phyloP scores from a whole-genome alignment of 176 grass and related monocot species.

The Aegilops tauschii region DNA sequence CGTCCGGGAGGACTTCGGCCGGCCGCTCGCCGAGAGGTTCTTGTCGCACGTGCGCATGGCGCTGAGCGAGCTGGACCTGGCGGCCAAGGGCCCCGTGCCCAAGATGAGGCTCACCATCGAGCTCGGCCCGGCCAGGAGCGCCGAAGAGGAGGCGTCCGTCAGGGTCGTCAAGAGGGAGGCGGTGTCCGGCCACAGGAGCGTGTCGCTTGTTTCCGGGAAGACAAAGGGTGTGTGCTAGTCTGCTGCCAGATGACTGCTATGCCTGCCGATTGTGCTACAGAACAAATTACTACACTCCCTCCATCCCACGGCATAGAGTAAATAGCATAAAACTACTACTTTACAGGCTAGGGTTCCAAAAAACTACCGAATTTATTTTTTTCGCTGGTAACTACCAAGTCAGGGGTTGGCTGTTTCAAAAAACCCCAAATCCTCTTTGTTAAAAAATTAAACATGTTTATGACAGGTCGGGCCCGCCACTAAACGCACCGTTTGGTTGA shows the following conservation, averaged over 20 bases:
- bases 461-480: too few relatives aligned
- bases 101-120: constrained; percentile 55
- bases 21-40: constrained; percentile 53
- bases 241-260: not conserved
- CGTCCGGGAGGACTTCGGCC: constrained; percentile 72
- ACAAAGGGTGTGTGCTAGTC: constrained; percentile 59
- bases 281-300: not conserved
- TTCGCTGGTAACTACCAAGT: too few relatives aligned
- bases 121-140: constrained; percentile 19
- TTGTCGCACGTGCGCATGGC: constrained; percentile 51
- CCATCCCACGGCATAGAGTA: too few relatives aligned
- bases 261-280: not conserved
- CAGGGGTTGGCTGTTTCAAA: too few relatives aligned
- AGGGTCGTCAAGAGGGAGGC: constrained; percentile 51
- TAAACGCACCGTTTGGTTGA: too few relatives aligned
- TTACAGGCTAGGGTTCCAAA: too few relatives aligned
- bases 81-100: constrained; percentile 29
- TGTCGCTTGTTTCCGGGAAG: constrained; percentile 56
- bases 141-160: constrained; percentile 39
- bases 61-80: constrained; percentile 45
- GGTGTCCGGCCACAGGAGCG: constrained; percentile 25
- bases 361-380: too few relatives aligned
- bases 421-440: too few relatives aligned
- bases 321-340: too few relatives aligned
- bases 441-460: too few relatives aligned